Conservation (phyloP, 768 basidiomycete species). For the Inosperma sp. region DNA sequence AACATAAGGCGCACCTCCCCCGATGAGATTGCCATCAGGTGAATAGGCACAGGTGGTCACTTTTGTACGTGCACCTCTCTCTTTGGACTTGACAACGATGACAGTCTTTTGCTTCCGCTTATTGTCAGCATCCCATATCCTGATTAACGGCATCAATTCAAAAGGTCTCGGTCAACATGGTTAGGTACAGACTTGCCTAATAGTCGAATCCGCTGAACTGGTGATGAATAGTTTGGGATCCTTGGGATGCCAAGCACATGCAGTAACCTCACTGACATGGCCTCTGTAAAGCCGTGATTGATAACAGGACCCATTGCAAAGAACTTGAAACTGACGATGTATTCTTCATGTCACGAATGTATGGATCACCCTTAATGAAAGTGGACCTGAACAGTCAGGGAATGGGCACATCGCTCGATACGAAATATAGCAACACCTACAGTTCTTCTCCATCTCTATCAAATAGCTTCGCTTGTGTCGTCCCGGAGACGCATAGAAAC, state of each 20-base stretch:
- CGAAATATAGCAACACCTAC: conserved; percentile 46
- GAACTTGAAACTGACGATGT: conserved; percentile 68
- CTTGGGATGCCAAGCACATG: conserved; percentile 92
- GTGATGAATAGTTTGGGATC: conserved; percentile 84
- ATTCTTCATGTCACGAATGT: conserved; percentile 98
- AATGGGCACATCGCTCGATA: conserved; percentile 36
- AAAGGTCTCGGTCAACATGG: not conserved
- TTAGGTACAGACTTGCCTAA: conserved; percentile 53
- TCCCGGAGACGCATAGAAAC: conserved; percentile 86
- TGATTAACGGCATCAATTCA: conserved; percentile 27
- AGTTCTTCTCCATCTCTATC: conserved; percentile 90
- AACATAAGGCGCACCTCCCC: conserved; percentile 57
- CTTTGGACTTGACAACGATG: conserved; percentile 95
- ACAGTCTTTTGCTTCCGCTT: conserved; percentile 93
- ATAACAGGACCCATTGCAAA: not conserved
- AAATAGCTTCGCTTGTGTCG: conserved; percentile 82
- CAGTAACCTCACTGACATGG: conserved; percentile 87
- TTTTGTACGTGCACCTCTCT: conserved; percentile 90
- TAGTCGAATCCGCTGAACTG: conserved; percentile 91
- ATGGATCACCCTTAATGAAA: conserved; percentile 92
- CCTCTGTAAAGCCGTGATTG: conserved; percentile 51
- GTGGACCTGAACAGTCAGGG: conserved; percentile 60
- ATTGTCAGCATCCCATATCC: conserved; percentile 93
- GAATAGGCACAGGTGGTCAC: conserved; percentile 86
- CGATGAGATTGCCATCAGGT: conserved; percentile 82